Percentiles rank a stretch among this genome's conserved stretches.
Conservation (phyloP, 495 filamentous ascomycete species). For the Tuber borchii region DNA sequence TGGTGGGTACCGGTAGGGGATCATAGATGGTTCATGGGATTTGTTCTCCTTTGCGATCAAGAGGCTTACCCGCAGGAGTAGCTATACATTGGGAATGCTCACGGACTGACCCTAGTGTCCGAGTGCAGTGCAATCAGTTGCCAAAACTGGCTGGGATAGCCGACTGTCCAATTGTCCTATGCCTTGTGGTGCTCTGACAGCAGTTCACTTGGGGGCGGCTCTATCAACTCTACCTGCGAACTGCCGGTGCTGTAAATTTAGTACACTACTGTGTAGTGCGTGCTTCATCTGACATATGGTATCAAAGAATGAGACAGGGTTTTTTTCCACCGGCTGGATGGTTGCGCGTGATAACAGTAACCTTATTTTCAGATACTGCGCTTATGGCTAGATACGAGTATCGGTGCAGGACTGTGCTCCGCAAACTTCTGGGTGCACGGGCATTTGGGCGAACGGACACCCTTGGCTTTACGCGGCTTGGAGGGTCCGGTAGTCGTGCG, state of each 20-base stretch:
- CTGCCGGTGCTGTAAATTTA: not conserved
- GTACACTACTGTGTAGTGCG: not conserved
- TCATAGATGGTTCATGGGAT: not conserved
- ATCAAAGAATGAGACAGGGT: no score
- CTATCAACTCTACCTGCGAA: not conserved
- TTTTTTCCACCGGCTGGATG: no score
- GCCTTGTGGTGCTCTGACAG: not conserved
- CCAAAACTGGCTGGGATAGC: not conserved
- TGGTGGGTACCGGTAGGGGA: not conserved
- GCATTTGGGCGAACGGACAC: not conserved
- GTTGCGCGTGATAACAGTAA: no score
- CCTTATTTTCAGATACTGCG: no score
- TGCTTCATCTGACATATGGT: no score
- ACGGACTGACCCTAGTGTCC: not conserved
- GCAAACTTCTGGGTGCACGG: not conserved
- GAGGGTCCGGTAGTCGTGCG: no score
- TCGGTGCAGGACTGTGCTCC: not conserved
- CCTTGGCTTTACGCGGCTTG: not conserved
- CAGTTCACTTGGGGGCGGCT: not conserved
- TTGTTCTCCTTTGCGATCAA: not conserved
- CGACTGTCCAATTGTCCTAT: not conserved
- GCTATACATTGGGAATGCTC: not conserved
- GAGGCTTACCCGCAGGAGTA: not conserved
- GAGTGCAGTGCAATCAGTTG: not conserved
- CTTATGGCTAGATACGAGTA: no score